phyloP scores from a whole-genome alignment of 768 basidiomycete species.

The Suillus spraguei region DNA sequence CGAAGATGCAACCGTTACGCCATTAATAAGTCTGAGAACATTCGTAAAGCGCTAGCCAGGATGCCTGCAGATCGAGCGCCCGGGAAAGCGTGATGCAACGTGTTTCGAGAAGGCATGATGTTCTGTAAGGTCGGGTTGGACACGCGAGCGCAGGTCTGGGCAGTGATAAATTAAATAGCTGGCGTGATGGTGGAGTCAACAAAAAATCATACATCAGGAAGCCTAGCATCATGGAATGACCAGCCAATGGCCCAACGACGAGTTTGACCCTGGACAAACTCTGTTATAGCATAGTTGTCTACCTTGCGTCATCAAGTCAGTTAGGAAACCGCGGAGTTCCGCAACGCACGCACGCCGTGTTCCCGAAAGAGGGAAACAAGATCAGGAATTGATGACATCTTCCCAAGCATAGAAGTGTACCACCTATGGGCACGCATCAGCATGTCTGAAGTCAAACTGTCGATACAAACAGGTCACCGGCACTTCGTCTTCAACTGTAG shows the following conservation, averaged over 20 bases:
- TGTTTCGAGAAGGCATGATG: conserved; percentile 63
- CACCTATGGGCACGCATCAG: conserved; percentile 50
- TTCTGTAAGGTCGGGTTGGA: conserved; percentile 45
- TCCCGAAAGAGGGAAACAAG: conserved; percentile 59
- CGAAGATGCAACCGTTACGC: conserved; percentile 17
- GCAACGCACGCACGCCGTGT: conserved; percentile 38
- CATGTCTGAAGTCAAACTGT: neutral
- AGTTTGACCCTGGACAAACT: conserved; percentile 86
- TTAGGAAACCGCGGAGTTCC: neutral
- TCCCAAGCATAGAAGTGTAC: conserved; percentile 95
- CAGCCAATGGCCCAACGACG: conserved; percentile 92
- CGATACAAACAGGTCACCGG: conserved; percentile 43
- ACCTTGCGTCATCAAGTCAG: conserved; percentile 31
- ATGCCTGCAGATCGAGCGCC: conserved; percentile 13
- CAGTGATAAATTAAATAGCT: conserved; percentile 23
- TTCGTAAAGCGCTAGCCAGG: conserved; percentile 25
- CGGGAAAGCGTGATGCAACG: conserved; percentile 44
- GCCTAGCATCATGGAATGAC: conserved; percentile 61
- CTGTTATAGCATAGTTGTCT: conserved; percentile 82
- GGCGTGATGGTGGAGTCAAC: neutral
- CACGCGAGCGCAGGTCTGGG: conserved; percentile 40
- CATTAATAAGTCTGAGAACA: conserved; percentile 37
- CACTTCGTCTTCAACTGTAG: conserved; percentile 49
- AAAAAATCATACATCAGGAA: conserved; percentile 69
- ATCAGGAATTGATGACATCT: conserved; percentile 68